phyloP scores from a whole-genome alignment of 169 alveolate species.

The Cryptosporidium canis region DNA sequence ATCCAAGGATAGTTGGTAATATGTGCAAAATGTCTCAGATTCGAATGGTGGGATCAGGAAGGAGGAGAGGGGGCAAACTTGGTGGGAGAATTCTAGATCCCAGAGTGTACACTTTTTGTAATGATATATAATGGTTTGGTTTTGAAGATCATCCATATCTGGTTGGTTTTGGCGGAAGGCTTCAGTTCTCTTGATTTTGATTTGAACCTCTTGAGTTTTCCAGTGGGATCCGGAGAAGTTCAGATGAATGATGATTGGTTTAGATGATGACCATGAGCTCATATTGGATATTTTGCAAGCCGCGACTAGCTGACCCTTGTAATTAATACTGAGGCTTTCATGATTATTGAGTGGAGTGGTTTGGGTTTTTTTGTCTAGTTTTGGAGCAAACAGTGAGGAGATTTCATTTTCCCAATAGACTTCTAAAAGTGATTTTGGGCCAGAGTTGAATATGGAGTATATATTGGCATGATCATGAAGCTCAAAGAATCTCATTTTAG shows the following conservation, averaged over 20 bases:
- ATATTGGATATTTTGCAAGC: conserved; percentile 28
- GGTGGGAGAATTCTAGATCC: conserved; percentile 49
- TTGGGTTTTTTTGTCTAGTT: neutral
- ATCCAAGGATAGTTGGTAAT: conserved; percentile 35
- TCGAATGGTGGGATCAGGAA: neutral
- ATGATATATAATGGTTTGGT: neutral
- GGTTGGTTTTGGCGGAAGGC: neutral
- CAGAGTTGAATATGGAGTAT: neutral
- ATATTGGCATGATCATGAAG: neutral
- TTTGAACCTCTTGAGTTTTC: conserved; percentile 63
- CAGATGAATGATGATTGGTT: conserved; percentile 19
- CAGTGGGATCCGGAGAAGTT: conserved; percentile 2
- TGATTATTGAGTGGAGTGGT: neutral
- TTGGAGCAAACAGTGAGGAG: neutral
- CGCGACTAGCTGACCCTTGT: conserved; percentile 22
- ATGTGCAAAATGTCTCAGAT: neutral
- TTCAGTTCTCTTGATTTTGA: conserved; percentile 28
- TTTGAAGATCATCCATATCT: neutral
- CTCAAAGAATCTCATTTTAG: conserved; percentile 56
- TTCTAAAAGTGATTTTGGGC: conserved; percentile 50
- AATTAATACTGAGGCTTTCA: conserved; percentile 51
- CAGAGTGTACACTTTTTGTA: conserved; percentile 64
- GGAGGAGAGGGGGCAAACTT: conserved; percentile 14
- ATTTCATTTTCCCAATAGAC: conserved; percentile 29
- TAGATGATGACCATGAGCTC: conserved; percentile 11